phyloP scores from a whole-genome alignment of 2,329 filamentous ascomycete species.

The Nemania serpens region DNA sequence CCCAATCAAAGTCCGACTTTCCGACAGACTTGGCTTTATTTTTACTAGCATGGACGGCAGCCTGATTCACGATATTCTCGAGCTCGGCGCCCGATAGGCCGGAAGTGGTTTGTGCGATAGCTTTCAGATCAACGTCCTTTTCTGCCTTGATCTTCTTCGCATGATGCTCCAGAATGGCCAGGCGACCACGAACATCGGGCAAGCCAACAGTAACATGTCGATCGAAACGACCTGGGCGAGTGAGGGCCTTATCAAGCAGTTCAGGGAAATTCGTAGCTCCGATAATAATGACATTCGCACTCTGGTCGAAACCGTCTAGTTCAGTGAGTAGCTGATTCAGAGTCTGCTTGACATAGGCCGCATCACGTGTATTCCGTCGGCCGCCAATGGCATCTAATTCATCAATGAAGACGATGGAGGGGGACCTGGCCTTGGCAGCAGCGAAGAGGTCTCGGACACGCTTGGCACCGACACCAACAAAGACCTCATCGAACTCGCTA shows the following conservation, averaged over 20 bases:
- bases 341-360: slow-evolving; percentile 95
- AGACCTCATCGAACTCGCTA: slow-evolving; percentile 97
- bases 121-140: slow-evolving; percentile 78
- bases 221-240: slow-evolving; percentile 92
- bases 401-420: slow-evolving; percentile 94
- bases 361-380: slow-evolving; percentile 89
- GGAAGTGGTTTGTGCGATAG: slow-evolving; percentile 84
- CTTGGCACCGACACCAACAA: slow-evolving; percentile 95
- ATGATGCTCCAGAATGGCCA: slow-evolving; percentile 92
- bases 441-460: slow-evolving; percentile 92
- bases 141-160: slow-evolving; percentile 86
- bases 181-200: slow-evolving; percentile 89
- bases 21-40: slow-evolving; percentile 76
- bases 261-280: slow-evolving; percentile 96
- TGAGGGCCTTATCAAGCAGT: slow-evolving; percentile 90
- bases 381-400: slow-evolving; percentile 93
- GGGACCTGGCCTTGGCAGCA: slow-evolving; percentile 81
- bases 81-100: slow-evolving; percentile 95
- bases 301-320: slow-evolving; percentile 94
- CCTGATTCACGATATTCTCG: slow-evolving; percentile 96
- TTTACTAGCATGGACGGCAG: slow-evolving; percentile 91
- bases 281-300: slow-evolving; percentile 92
- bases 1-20: slow-evolving; percentile 89
- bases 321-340: slow-evolving; percentile 97
- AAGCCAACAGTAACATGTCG: slow-evolving; percentile 87